Percentiles rank a stretch among this genome's conserved stretches.
phyloP scores from a whole-genome alignment of 768 basidiomycete genomes.

The Boletus tylopilopsis region DNA sequence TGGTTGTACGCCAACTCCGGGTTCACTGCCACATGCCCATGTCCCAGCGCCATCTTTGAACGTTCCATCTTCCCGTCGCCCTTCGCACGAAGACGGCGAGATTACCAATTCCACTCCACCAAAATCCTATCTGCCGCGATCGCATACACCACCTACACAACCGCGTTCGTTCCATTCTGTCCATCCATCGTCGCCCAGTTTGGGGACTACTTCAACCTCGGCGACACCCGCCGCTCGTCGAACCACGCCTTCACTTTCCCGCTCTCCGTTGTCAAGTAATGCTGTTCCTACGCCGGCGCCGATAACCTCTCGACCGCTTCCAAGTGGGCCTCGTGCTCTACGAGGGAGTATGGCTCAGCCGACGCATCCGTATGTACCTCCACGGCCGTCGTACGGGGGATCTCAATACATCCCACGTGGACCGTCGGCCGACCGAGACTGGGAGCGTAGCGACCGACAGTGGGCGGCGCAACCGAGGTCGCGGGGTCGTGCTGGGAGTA shows the following conservation, averaged over 20 bases:
- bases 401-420: constrained; percentile 44
- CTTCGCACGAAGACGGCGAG: constrained; percentile 52
- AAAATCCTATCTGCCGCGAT: constrained; percentile 35
- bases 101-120: constrained; percentile 39
- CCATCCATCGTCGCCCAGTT: constrained; percentile 23
- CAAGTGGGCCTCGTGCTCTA: constrained; percentile 40
- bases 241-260: constrained; percentile 29
- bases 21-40: background rate
- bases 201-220: constrained; percentile 22
- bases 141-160: constrained; percentile 44
- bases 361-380: constrained; percentile 17
- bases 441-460: constrained; percentile 42
- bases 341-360: constrained; percentile 26
- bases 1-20: constrained; percentile 4
- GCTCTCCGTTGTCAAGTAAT: constrained; percentile 27
- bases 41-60: constrained; percentile 5
- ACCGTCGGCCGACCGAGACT: constrained; percentile 50
- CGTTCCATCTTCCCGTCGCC: constrained; percentile 22
- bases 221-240: constrained; percentile 26
- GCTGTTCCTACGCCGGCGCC: constrained; percentile 19
- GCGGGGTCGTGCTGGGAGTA: constrained; percentile 34
- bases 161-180: constrained; percentile 42
- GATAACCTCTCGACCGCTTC: constrained; percentile 30
- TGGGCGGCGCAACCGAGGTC: constrained; percentile 26
- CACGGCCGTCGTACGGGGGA: constrained; percentile 21